Conservation (phyloP, 495 filamentous ascomycete species). For the Eremomyces bilateralis region DNA sequence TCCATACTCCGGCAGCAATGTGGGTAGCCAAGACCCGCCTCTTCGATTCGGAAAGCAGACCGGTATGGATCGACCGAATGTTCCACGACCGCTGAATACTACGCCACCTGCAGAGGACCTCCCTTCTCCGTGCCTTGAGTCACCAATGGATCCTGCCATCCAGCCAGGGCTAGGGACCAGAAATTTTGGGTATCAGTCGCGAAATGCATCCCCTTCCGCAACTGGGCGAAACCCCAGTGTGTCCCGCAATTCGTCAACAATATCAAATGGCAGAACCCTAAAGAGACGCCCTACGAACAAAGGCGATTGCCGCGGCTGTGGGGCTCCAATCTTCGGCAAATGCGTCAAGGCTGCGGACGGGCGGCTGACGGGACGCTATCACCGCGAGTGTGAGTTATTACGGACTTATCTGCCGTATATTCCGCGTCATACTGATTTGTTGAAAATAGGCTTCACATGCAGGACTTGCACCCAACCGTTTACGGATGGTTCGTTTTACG, state of each 20-base stretch:
- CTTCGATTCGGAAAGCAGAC: background rate
- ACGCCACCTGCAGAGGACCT: conserved; percentile 4
- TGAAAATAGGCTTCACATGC: conserved; percentile 57
- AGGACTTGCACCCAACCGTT: conserved; percentile 65
- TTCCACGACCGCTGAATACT: conserved; percentile 1
- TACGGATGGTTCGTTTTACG: conserved; percentile 78
- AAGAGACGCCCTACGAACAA: conserved; percentile 21
- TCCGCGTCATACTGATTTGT: background rate
- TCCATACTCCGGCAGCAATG: background rate
- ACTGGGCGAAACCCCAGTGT: conserved; percentile 11
- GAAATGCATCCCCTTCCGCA: conserved; percentile 11
- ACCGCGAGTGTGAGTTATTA: conserved; percentile 43
- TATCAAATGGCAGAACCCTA: conserved; percentile 5
- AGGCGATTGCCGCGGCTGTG: conserved; percentile 68
- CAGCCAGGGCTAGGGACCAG: no score
- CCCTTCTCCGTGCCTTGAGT: conserved; percentile 21
- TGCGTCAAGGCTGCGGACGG: conserved; percentile 88
- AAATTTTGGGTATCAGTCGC: no score
- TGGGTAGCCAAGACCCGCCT: background rate
- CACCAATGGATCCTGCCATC: conserved; percentile 33
- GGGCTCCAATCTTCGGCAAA: conserved; percentile 60
- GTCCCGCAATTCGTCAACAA: conserved; percentile 1
- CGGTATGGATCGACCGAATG: background rate
- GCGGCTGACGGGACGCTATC: conserved; percentile 78
- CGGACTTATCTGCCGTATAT: background rate